Evolutionary conservation across 148 eudicot species (phyloP).

Genomic region (Chenopodium album): DNA sequence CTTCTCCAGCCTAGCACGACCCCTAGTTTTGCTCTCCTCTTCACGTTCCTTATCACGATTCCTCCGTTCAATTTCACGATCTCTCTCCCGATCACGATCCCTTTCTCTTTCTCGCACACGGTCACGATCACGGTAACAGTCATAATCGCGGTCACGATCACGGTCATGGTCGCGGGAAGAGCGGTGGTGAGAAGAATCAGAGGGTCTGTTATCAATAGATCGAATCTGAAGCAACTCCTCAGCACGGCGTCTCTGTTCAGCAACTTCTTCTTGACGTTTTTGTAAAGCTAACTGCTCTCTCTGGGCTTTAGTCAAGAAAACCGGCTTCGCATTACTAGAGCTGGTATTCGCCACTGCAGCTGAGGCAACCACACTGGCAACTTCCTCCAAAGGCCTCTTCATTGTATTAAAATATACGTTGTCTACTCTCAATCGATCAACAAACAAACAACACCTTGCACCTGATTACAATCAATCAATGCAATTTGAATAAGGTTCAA

Average conservation of each 20-base stretch:
- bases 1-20: slow-evolving; percentile 64
- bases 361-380: slow-evolving; percentile 24
- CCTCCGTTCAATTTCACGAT: slow-evolving; percentile 55
- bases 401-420: slow-evolving; percentile 10
- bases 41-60: slow-evolving; percentile 66
- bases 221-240: slow-evolving; percentile 34
- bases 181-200: slow-evolving; percentile 34
- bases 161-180: slow-evolving; percentile 34
- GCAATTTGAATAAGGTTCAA: no score
- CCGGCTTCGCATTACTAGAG: slow-evolving; percentile 40
- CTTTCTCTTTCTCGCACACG: slow-evolving; percentile 40
- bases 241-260: slow-evolving; percentile 39
- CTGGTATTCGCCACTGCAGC: slow-evolving; percentile 21
- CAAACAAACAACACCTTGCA: not conserved
- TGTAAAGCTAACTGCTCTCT: slow-evolving; percentile 52
- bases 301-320: slow-evolving; percentile 50
- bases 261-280: slow-evolving; percentile 38
- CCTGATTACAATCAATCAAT: slow-evolving; percentile 15
- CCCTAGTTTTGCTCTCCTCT: slow-evolving; percentile 60
- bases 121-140: slow-evolving; percentile 27
- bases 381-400: slow-evolving; percentile 38
- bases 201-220: slow-evolving; percentile 20
- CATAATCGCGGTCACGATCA: slow-evolving; percentile 16
- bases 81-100: slow-evolving; percentile 42
- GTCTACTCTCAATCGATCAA: not conserved